These are phyloP conservation scores for Lagenidium sp. DNA, from an alignment of 352 stramenopile genomes.

Conservation along the genomic window DNA sequence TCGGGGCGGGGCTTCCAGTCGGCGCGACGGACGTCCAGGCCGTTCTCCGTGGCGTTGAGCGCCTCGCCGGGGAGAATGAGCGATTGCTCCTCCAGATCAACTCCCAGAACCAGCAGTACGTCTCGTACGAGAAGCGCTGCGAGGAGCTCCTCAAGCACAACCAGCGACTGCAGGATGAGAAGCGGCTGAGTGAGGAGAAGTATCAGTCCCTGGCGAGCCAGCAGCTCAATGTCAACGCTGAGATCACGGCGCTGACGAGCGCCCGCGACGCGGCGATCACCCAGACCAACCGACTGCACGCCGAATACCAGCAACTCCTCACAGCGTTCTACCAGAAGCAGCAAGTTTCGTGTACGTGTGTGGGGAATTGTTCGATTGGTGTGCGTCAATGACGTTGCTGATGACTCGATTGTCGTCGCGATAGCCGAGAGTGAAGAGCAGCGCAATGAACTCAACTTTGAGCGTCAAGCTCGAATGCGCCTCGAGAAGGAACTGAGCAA, in stretches of 20 bases:
- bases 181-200: slow-evolving; percentile 45
- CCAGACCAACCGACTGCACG: slow-evolving; percentile 62
- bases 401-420: no score
- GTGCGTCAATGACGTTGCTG: no score
- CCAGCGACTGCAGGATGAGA: slow-evolving; percentile 55
- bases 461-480: slow-evolving; percentile 43
- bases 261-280: slow-evolving; percentile 58
- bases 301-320: slow-evolving; percentile 66
- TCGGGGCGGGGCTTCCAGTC: slow-evolving; percentile 9
- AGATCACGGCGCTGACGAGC: slow-evolving; percentile 46
- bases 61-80: slow-evolving; percentile 65
- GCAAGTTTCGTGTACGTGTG: slow-evolving; percentile 31
- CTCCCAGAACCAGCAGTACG: slow-evolving; percentile 69
- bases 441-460: slow-evolving; percentile 46
- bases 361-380: no score
- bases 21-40: slow-evolving; percentile 43
- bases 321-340: slow-evolving; percentile 71
- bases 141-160: slow-evolving; percentile 57
- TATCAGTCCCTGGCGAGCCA: slow-evolving; percentile 46
- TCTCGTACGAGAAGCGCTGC: slow-evolving; percentile 56
- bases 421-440: slow-evolving; percentile 40
- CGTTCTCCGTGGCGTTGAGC: slow-evolving; percentile 63
- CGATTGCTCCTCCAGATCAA: slow-evolving; percentile 66
- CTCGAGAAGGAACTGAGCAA: slow-evolving; percentile 53
- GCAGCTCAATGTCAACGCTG: slow-evolving; percentile 38